Base-by-base conservation (phyloP, 2,329 filamentous ascomycete species). In the Fusarium buxicola region DNA sequence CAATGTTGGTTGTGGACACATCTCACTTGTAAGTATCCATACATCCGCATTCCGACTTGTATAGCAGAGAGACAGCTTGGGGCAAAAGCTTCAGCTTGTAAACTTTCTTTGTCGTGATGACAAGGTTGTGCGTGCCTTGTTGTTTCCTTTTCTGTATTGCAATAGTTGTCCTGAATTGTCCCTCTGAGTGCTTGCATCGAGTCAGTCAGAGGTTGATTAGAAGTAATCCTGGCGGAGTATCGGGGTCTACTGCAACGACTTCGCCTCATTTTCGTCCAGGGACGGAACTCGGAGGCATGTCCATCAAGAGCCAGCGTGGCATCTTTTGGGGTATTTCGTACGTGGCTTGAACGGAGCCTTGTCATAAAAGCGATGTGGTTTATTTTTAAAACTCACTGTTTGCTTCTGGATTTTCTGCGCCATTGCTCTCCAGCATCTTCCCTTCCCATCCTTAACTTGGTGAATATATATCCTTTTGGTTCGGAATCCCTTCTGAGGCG, bases 271-370 rank as follows among this genome's bases (percentile, higher is more conserved):
- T 35, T 47, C 47, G 46, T 56, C 53, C 41, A 39, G 48, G 39
- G 15, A 43, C 58, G 55, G 56, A 60, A 60, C 30, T 50, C 58
- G 56, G 58, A 28, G 56, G 13, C n/a, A 51, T 10, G n/a, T 38
- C 31, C 45, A 60, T 47, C 57, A 61, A 55, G 15, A 60, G 68
- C 57, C 67, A 71, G 67, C 69, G 69, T 71, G 69, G 59, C 69
- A 66, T 71, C 65, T 71, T 71, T 34, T 10, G 3, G 13, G 13
- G 10, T 41, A 36, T 18, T 27, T 24, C 9, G 18, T 54, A 47
- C 8, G 38, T 52, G 13, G 41, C 61, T 63, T 47, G 28, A 39
- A n/a, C 32, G 16, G 8, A 36, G 13, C 15, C n/a, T 41, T 34
- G 12, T 35, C 31, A 48, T 31, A 28, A 43, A 21, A 62, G 34